Evolutionary conservation across 345 rosid genomes (phyloP), one percentile per base, ranked within the genome.

Genomic region (Triadica sebifera): DNA sequence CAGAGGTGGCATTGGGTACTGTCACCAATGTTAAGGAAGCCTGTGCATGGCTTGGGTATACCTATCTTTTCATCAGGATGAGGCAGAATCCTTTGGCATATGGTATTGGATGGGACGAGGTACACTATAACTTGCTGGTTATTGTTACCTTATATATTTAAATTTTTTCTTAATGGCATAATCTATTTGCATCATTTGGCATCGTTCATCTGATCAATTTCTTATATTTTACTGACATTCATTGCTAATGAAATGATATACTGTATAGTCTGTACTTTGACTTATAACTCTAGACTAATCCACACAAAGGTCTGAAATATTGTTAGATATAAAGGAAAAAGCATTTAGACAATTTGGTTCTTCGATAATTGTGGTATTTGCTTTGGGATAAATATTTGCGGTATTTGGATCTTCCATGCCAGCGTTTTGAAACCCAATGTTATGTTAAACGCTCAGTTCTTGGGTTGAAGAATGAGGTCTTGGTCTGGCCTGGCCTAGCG

Each of bases 31-130:
- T 94, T 60, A 92, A 92, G 89, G 98, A 94, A 88, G 98, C 98
- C 67, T 92, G 98, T 74, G 88, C 93, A 29, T 94, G 98, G 98
- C 97, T 94, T 83, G 94, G 98, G 52, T 94, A 94, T 85, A 92
- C 98, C 50, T 94, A 94, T 86, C 91, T 94, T 77, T 90, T 88
- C 75, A 91, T 94, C 80, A 89, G 98, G 84, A 94, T 94, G 98
- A 90, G 88, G 81, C 63, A 90, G 83, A 94, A 94, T 84, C 98
- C 98, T 50, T 81, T 94, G 85, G 98, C 93, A 73, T 94, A 94
- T 85, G 98, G 98, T 58, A 79, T 92, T 80, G 98, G 97, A 82
- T 94, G 98, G 98, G 98, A 94, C 41, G 97, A 94, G 97, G 98
- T 94, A 83, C 41, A 51, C 45, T 37, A 25, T 55, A 19, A 5